Conservation (phyloP, 331 rosid species). For the Pyracantha coccinea region DNA sequence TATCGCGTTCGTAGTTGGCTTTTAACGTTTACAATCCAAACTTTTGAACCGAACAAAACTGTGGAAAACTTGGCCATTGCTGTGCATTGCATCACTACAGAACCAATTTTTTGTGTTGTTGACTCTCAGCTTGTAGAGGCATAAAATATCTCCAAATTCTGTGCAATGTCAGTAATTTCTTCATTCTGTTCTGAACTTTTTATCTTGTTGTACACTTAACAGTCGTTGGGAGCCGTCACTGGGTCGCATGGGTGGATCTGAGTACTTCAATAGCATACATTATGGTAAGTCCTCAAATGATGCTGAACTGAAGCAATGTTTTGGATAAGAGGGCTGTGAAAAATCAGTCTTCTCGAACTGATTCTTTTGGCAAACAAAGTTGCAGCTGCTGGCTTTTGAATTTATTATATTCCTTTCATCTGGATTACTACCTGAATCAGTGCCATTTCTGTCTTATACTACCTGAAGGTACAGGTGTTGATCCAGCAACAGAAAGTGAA, state of each 20-base stretch:
- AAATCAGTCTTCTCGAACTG: not conserved
- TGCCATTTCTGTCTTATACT: slow-evolving; percentile 5
- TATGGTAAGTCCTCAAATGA: slow-evolving; percentile 53
- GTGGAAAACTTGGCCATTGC: not conserved
- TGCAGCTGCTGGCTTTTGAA: not conserved
- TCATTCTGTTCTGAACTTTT: slow-evolving; percentile 16
- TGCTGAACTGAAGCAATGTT: slow-evolving; percentile 11
- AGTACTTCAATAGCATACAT: slow-evolving; percentile 58
- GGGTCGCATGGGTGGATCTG: slow-evolving; percentile 74
- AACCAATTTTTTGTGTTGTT: not conserved
- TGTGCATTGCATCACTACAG: not conserved
- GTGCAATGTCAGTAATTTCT: not conserved
- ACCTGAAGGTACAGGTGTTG: slow-evolving; percentile 53
- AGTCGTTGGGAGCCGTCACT: slow-evolving; percentile 92
- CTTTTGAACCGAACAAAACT: not conserved
- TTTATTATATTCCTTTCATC: not conserved
- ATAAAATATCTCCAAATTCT: not conserved
- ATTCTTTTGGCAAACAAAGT: not conserved
- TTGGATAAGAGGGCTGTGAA: not conserved
- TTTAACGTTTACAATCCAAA: not conserved
- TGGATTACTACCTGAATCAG: slow-evolving; percentile 14
- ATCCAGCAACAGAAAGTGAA: slow-evolving; percentile 74
- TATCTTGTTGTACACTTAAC: slow-evolving; percentile 20
- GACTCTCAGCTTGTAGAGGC: not conserved
- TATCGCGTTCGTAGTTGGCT: not conserved